Evolutionary conservation across 2,329 filamentous ascomycete species (phyloP), one percentile per base, ranked within the genome.

Genomic region (Trichophyton schoenleinii): DNA sequence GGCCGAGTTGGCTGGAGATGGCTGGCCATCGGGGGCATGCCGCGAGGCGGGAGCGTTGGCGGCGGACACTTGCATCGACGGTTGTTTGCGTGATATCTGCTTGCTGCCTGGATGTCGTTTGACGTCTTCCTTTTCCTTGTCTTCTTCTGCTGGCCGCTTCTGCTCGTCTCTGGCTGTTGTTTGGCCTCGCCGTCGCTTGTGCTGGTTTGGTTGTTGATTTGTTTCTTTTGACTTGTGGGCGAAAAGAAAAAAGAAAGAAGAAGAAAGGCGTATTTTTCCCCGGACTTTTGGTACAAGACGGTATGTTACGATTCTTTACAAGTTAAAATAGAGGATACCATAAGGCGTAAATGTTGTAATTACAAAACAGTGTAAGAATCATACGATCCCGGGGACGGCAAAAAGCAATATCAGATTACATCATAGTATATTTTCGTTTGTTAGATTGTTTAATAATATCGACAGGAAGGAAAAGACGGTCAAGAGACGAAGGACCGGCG

Each of bases 401-500:
- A 53, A 34, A 53, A 53, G 49, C 49, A 53, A 53, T 53, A 55
- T 55, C 28, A 55, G 28, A 55, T 55, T 55, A 55, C 49, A 55
- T 55, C 49, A 55, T 55, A 55, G 11, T 31, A 13, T 49, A 38
- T 38, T 38, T 36, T 36, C 34, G 11, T 36, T 31, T 13, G 34
- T 38, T 38, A 38, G 34, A 38, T 38, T 13, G 6, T 20, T 22
- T 22, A 22, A 22, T 22, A 20, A 48, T 46, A 18, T 48, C n/a
- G 20, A 48, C 18, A 48, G n/a, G n/a, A n/a, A 15, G 41, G 13
- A 55, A 31, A n/a, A n/a, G 8, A 13, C n/a, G 52, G 28, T 20
- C 20, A 55, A 20, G 48, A 67, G 61, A 95, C 71, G 70, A 95
- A 95, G 0, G 74, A 75, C 64, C 87, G 80, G 58, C 78, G 72